Conservation (phyloP, 768 basidiomycete genomes). For the Suillus placidus region DNA sequence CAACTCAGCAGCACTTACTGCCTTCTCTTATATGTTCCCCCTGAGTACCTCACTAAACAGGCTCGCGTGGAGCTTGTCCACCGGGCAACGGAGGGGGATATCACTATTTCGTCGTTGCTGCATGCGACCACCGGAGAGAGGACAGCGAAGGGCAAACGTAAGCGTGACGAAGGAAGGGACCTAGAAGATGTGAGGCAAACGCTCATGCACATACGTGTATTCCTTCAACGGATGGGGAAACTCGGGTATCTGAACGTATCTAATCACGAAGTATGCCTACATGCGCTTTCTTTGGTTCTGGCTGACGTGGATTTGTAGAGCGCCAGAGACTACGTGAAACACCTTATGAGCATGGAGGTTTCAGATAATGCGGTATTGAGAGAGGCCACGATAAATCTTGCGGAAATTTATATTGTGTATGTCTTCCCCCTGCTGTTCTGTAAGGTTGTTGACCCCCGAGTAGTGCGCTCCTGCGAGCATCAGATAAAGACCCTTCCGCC, state of each 20-base stretch:
- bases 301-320: conserved; percentile 20
- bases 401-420: conserved; percentile 49
- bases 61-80: conserved; percentile 52
- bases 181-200: conserved; percentile 14
- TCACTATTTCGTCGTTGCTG: conserved; percentile 29
- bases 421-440: conserved; percentile 22
- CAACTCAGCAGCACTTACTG: conserved; percentile 39
- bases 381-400: conserved; percentile 51
- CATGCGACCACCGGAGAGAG: not conserved
- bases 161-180: conserved; percentile 5
- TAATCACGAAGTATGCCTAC: conserved; percentile 34
- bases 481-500: conserved; percentile 18
- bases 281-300: not conserved
- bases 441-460: not conserved
- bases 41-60: conserved; percentile 62
- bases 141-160: conserved; percentile 1
- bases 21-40: conserved; percentile 58
- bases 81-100: conserved; percentile 57
- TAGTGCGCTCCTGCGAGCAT: conserved; percentile 29
- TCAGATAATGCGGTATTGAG: conserved; percentile 10
- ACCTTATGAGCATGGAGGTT: conserved; percentile 38
- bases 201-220: conserved; percentile 37
- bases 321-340: conserved; percentile 32
- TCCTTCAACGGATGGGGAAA: conserved; percentile 35
- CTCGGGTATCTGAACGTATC: conserved; percentile 24